A percentile compares a stretch with the other conserved stretches of the same genome.
Evolutionary conservation across 1,284 basidiomycete species (phyloP).

Genomic region (Jaminaea rosea): DNA sequence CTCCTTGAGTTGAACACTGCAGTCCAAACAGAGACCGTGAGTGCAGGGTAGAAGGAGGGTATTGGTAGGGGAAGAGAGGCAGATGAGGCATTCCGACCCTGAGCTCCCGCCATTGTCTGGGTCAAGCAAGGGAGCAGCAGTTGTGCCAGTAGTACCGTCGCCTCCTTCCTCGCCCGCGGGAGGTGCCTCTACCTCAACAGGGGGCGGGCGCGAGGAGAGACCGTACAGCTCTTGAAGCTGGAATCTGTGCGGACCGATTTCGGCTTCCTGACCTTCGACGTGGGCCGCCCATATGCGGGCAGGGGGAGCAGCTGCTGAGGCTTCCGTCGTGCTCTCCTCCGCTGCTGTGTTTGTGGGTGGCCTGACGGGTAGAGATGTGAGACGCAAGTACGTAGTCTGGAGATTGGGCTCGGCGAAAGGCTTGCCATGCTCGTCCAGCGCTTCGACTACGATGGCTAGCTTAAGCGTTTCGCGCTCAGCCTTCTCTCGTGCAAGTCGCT

Average conservation of each 20-base stretch:
- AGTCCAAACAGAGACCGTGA: constrained; percentile 43
- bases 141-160: no score
- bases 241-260: constrained; percentile 39
- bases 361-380: constrained; percentile 22
- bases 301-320: neutral
- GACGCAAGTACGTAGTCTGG: constrained; percentile 33
- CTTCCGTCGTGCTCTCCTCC: constrained; percentile 5
- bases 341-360: neutral
- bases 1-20: constrained; percentile 39
- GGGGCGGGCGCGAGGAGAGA: constrained; percentile 25
- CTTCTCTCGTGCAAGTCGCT: constrained; percentile 25
- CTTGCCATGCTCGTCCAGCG: constrained; percentile 35
- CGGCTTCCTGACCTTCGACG: constrained; percentile 39
- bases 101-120: constrained; percentile 16
- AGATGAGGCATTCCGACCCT: constrained; percentile 40
- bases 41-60: constrained; percentile 45
- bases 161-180: constrained; percentile 7
- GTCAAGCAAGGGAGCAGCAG: no score
- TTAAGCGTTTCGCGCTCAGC: constrained; percentile 36
- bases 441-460: constrained; percentile 38
- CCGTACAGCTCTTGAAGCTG: constrained; percentile 45
- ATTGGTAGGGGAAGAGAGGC: constrained; percentile 33
- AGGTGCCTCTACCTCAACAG: constrained; percentile 10
- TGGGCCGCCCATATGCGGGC: constrained; percentile 22
- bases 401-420: constrained; percentile 33